phyloP scores from a whole-genome alignment of 2,329 filamentous ascomycete genomes.

The Fusarium abutilonis region DNA sequence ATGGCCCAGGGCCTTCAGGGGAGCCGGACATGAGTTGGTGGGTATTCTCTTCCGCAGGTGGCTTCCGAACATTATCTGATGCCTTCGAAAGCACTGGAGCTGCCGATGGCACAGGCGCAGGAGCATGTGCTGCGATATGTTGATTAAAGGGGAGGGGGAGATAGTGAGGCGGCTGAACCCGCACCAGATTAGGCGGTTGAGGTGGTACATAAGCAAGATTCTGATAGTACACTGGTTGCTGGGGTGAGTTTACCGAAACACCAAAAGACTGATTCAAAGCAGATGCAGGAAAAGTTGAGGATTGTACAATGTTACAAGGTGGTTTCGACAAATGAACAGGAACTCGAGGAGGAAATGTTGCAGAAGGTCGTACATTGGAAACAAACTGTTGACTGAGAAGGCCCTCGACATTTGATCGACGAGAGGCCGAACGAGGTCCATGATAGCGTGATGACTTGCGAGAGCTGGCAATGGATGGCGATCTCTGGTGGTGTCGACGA shows the following conservation, averaged over 20 bases:
- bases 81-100: neutral
- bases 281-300: slow-evolving; percentile 29
- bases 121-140: slow-evolving; percentile 2
- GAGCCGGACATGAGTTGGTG: neutral
- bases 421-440: slow-evolving; percentile 21
- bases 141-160: slow-evolving; percentile 2
- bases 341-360: slow-evolving; percentile 29
- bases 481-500: slow-evolving; percentile 2
- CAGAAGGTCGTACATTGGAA: slow-evolving; percentile 39
- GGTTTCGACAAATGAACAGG: slow-evolving; percentile 31
- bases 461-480: slow-evolving; percentile 16
- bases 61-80: neutral
- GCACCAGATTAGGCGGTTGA: slow-evolving; percentile 15
- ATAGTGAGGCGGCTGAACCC: slow-evolving; percentile 24
- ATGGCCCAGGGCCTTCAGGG: neutral
- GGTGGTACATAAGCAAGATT: slow-evolving; percentile 29
- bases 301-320: slow-evolving; percentile 27
- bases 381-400: slow-evolving; percentile 9
- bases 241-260: slow-evolving; percentile 22
- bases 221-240: slow-evolving; percentile 41
- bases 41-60: neutral
- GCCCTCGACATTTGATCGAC: slow-evolving; percentile 10
- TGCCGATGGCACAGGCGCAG: neutral
- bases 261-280: slow-evolving; percentile 23
- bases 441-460: slow-evolving; percentile 11